phyloP scores from a whole-genome alignment of 2,329 filamentous ascomycete species.

The Pseudocercospora crystallina region DNA sequence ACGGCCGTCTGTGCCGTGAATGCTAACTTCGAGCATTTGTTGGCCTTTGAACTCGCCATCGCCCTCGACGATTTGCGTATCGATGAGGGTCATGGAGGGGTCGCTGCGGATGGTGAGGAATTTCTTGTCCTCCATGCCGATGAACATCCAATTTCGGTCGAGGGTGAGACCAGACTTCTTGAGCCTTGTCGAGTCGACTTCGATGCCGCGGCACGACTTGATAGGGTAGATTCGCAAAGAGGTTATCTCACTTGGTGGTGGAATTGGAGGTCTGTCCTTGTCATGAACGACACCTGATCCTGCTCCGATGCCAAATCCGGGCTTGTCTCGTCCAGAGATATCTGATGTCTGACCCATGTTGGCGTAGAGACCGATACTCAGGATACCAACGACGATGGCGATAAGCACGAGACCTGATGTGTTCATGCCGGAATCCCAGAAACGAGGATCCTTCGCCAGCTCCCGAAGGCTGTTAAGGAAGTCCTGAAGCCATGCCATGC shows the following conservation, averaged over 20 bases:
- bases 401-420: slow-evolving; percentile 26
- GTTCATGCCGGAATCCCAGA: slow-evolving; percentile 8
- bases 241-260: slow-evolving; percentile 44
- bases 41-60: slow-evolving; percentile 29
- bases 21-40: slow-evolving; percentile 50
- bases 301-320: slow-evolving; percentile 23
- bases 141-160: slow-evolving; percentile 67
- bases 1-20: slow-evolving; percentile 41
- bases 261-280: slow-evolving; percentile 31
- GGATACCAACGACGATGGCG: slow-evolving; percentile 26
- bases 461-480: slow-evolving; percentile 4
- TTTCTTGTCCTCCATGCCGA: slow-evolving; percentile 50
- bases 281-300: slow-evolving; percentile 24
- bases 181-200: slow-evolving; percentile 53
- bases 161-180: slow-evolving; percentile 59
- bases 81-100: slow-evolving; percentile 63
- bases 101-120: slow-evolving; percentile 65
- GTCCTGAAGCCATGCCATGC: neutral
- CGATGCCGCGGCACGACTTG: slow-evolving; percentile 65
- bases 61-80: slow-evolving; percentile 50
- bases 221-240: slow-evolving; percentile 62
- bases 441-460: slow-evolving; percentile 2
- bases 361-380: slow-evolving; percentile 27
- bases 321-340: slow-evolving; percentile 10
- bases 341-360: slow-evolving; percentile 25